Evolutionary conservation across 129 eudicot genomes (phyloP), one percentile per base, ranked within the genome.

Genomic region (Flaveria ramosissima): DNA sequence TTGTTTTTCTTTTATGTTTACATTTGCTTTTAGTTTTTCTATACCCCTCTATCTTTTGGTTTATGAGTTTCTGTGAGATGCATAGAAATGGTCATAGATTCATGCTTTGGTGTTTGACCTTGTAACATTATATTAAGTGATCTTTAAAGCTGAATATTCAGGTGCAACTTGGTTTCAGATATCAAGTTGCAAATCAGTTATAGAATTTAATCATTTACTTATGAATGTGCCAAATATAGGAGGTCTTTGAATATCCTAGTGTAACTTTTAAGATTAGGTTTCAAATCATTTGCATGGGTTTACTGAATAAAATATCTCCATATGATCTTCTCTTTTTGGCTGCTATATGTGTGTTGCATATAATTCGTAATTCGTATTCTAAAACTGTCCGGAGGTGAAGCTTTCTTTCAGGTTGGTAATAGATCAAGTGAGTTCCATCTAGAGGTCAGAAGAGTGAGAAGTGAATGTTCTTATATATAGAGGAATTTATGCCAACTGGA

Each of bases 351-450:
- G 13, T 63, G 45, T 7, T 61, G 53, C 30, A 57, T 47, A 13
- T 73, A 3, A 23, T 39, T 72, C 9, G 14, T 73, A 17, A 65
- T 53, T 55, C 48, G n/a, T 52, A 19, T 79, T 78, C 43, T 71
- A 36, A 71, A 77, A 61, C 61, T 13, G 36, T 43, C 71, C 56
- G 15, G 71, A 32, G 23, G 7, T 21, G 55, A 14, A 47, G 6
- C 64, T 70, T 27, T 66, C 36, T 68, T 83, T 71, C 93, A 94
- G 98, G 91, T 95, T 83, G 99, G 97, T 66, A 91, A 91, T 76
- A 89, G 99, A 46, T 95, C 99, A 26, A 95, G 99, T 85, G 99
- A 91, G 83, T 95, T 95, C 71, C 97, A 91, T 77, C 99, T 97
- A 51, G 99, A 91, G 78, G 97, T 89, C 51, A 88, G 97, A 91